Base-by-base conservation (phyloP, 2,329 filamentous ascomycete species). In the Colletotrichum sp. region DNA sequence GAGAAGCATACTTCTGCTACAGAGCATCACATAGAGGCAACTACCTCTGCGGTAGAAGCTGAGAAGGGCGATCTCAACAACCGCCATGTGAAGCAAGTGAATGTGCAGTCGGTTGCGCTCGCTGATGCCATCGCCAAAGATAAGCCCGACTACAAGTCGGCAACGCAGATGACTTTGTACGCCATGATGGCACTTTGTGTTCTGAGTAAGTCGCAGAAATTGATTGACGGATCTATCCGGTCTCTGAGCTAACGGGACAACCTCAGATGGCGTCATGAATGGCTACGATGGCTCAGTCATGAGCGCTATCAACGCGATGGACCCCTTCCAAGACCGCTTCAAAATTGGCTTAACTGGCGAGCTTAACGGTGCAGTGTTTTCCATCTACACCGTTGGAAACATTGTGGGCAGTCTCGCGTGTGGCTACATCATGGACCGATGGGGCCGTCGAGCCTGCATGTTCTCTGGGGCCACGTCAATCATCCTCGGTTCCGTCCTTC, bases 121-220 rank as follows among this genome's bases (percentile, higher is more conserved):
- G 78, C 78, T 13, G 78, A 79, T 34, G 78, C 78, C 39, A 68
- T 79, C 26, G 77, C 78, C 66, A 79, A 79, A 28, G 78, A 79
- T 10, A 69, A 69, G 6, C 78, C 78, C 7, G 60, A 78, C 36
- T 79, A 76, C 63, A 71, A 21, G 28, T 78, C 78, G 0, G 16
- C 36, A 3, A 66, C 60, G 3, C 78, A 78, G 62, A 55, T 79
- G 18, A 72, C 69, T 49, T 67, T 79, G 15, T 79, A 79, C 8
- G 59, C 60, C 10, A 79, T 79, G 76, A 78, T 79, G 77, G 76
- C 69, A 3, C 67, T 79, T n/a, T 79, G 78, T 10, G 77, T 78
- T 28, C 71, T 77, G 2, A 74, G 71, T 74, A 71, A 15, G 66
- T 21, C 6, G 5, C 18, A 39, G 1, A 24, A 15, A 24, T 16